Conservation (phyloP, 768 basidiomycete species). For the Sarcodon sp. region DNA sequence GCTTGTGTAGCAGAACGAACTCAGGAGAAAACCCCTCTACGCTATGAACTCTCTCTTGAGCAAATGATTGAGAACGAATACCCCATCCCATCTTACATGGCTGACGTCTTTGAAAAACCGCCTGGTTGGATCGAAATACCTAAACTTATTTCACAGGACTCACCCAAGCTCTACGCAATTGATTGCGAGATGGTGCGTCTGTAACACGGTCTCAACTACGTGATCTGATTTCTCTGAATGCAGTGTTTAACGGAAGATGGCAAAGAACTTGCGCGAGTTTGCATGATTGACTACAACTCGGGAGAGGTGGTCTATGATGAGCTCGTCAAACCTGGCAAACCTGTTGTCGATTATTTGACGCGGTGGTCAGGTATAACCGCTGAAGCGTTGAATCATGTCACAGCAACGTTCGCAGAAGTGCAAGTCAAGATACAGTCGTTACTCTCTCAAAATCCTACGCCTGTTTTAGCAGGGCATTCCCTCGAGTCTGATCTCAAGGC, state of each 20-base stretch:
- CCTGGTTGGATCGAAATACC: conserved; percentile 81
- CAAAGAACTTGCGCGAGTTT: conserved; percentile 79
- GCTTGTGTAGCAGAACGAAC: conserved; percentile 36
- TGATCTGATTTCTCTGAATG: background rate
- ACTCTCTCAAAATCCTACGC: conserved; percentile 43
- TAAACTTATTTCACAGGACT: conserved; percentile 17
- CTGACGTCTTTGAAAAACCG: conserved; percentile 51
- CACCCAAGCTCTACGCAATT: conserved; percentile 57
- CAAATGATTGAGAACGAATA: conserved; percentile 96
- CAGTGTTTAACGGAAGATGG: conserved; percentile 87
- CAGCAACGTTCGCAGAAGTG: conserved; percentile 68
- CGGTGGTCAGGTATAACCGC: conserved; percentile 94
- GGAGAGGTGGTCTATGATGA: conserved; percentile 75
- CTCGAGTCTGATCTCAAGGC: conserved; percentile 90
- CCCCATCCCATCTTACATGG: conserved; percentile 76
- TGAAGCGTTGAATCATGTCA: conserved; percentile 51
- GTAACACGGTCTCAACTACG: background rate
- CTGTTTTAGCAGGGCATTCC: conserved; percentile 89
- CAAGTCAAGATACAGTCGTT: conserved; percentile 58
- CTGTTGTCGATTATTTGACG: conserved; percentile 87
- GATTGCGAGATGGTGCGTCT: conserved; percentile 91
- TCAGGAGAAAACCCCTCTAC: conserved; percentile 49
- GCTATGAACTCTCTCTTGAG: conserved; percentile 64
- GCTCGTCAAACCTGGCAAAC: conserved; percentile 78
- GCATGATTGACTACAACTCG: conserved; percentile 66